A percentile compares a stretch with the other conserved stretches of the same genome.
Evolutionary conservation across 176 grass and related monocot genomes (phyloP).

Genomic region (Pharus latifolius): DNA sequence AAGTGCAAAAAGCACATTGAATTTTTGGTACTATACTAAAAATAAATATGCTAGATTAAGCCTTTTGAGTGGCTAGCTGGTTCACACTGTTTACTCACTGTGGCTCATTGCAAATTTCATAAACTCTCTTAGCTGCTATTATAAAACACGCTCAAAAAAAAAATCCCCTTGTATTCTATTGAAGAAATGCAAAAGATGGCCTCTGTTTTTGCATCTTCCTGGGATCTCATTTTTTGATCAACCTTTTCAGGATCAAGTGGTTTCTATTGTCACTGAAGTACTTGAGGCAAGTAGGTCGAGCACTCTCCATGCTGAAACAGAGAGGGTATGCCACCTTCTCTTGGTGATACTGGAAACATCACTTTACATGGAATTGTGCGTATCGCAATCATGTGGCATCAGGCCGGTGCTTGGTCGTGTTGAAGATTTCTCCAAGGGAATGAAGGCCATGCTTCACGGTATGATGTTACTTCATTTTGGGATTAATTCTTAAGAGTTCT

Average conservation of each 20-base stretch:
- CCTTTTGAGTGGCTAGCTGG: not conserved
- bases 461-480: not conserved
- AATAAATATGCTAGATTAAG: not conserved
- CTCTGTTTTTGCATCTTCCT: not conserved
- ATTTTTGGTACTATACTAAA: not conserved
- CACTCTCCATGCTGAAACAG: conserved; percentile 21
- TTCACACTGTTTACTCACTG: not conserved
- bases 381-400: conserved; percentile 77
- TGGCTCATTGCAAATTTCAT: not conserved
- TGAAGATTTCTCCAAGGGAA: conserved; percentile 83
- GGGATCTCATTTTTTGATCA: not conserved
- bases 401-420: conserved; percentile 68
- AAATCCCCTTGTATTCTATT: not conserved
- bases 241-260: conserved; percentile 67
- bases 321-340: conserved; percentile 45
- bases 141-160: not conserved
- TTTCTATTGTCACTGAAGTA: conserved; percentile 72
- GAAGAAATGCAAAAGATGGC: not conserved
- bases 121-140: not conserved
- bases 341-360: conserved; percentile 70
- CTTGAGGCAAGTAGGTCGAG: conserved; percentile 40
- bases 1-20: not conserved
- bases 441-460: conserved; percentile 68
- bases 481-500: not conserved
- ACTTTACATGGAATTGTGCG: conserved; percentile 74